phyloP scores from a whole-genome alignment of 2,329 filamentous ascomycete genomes.

The Pseudocercospora macadamiae region DNA sequence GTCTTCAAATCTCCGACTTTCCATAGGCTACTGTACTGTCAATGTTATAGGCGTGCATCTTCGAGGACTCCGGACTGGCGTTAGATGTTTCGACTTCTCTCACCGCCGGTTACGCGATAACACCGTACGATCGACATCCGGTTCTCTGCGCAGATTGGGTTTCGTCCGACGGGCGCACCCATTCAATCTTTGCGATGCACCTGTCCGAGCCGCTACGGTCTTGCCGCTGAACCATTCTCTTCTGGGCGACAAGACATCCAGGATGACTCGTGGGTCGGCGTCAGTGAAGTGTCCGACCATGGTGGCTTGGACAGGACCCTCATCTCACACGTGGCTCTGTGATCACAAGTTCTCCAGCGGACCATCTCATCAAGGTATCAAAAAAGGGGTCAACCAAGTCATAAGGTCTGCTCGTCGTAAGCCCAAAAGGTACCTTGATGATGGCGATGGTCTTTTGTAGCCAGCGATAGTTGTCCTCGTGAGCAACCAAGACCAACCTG shows the following conservation, averaged over 20 bases:
- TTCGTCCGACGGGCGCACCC: conserved; percentile 9
- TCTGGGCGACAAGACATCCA: background rate
- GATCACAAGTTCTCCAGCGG: background rate
- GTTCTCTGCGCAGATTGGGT: conserved; percentile 12
- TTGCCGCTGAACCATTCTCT: conserved; percentile 6
- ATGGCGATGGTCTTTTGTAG: background rate
- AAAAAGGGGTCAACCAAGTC: background rate
- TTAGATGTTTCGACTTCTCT: conserved; percentile 15
- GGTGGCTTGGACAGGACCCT: background rate
- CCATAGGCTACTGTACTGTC: conserved; percentile 17
- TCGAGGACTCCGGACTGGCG: conserved; percentile 3
- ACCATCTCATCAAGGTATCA: background rate
- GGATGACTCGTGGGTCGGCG: conserved; percentile 15
- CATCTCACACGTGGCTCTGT: background rate
- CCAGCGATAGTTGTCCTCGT: background rate
- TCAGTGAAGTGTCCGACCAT: background rate
- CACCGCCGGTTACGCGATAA: conserved; percentile 24
- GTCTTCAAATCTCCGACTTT: conserved; percentile 15
- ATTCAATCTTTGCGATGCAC: background rate
- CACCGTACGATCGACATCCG: background rate
- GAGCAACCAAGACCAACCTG: background rate
- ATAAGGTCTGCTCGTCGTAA: background rate
- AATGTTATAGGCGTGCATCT: conserved; percentile 7
- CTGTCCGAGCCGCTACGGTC: conserved; percentile 14
- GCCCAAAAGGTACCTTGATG: background rate